phyloP scores from a whole-genome alignment of 306 rosid genomes.

The Geum urbanum region DNA sequence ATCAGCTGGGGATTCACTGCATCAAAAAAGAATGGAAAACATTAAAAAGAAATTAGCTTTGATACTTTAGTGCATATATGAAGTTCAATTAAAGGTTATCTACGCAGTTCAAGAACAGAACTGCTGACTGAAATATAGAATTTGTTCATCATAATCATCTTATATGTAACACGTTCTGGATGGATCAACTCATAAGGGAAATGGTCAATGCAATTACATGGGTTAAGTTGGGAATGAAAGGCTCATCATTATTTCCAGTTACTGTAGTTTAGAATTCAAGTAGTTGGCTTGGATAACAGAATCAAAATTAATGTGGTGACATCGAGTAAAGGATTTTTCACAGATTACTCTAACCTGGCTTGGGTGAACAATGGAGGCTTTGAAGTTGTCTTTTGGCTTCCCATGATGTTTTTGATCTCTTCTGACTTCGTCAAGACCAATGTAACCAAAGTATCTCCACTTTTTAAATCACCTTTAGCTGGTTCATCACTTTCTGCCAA shows the following conservation, averaged over 20 bases:
- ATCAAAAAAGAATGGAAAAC: slow-evolving; percentile 17
- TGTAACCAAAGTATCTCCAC: slow-evolving; percentile 30
- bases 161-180: neutral
- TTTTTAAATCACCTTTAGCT: slow-evolving; percentile 32
- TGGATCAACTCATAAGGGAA: neutral
- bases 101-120: neutral
- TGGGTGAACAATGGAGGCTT: slow-evolving; percentile 32
- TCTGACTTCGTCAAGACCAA: slow-evolving; percentile 31
- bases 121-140: neutral
- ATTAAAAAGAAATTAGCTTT: neutral
- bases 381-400: slow-evolving; percentile 31
- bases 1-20: slow-evolving; percentile 39
- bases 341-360: slow-evolving; percentile 47
- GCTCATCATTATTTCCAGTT: neutral
- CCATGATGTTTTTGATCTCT: slow-evolving; percentile 28
- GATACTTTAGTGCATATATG: neutral
- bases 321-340: neutral
- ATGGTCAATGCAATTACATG: neutral
- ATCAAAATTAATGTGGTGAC: neutral
- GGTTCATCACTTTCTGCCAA: slow-evolving; percentile 27
- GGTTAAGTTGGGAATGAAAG: neutral
- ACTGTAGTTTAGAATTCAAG: neutral
- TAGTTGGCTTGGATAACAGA: neutral
- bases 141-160: neutral
- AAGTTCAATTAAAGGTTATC: neutral